Evolutionary conservation across 2,329 filamentous ascomycete species (phyloP).

Genomic region (Neonectria ditissima): DNA sequence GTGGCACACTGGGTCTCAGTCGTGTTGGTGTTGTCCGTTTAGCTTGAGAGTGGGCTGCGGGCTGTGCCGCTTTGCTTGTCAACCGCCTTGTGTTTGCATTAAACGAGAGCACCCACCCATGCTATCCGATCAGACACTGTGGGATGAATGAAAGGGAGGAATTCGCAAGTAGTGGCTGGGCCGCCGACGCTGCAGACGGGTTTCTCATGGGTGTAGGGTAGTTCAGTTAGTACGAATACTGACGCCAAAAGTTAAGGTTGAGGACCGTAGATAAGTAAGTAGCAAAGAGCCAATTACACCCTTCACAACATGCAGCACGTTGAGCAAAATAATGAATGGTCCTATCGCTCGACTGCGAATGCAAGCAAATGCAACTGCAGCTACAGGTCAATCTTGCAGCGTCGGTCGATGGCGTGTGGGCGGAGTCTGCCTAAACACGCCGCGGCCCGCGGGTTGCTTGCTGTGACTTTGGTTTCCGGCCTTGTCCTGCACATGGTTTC

Average conservation of each 20-base stretch:
- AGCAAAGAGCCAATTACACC: slow-evolving; percentile 18
- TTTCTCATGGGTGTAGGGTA: slow-evolving; percentile 35
- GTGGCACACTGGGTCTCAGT: slow-evolving; percentile 26
- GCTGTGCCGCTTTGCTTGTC: slow-evolving; percentile 36
- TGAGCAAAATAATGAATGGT: slow-evolving; percentile 6
- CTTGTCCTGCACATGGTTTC: slow-evolving; percentile 16
- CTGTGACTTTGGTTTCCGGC: slow-evolving; percentile 16
- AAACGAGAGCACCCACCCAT: slow-evolving; percentile 4
- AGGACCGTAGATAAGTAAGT: slow-evolving; percentile 22
- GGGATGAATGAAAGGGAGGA: slow-evolving; percentile 6
- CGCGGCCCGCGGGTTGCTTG: slow-evolving; percentile 4
- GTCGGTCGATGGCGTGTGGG: slow-evolving; percentile 2
- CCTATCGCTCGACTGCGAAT: not conserved
- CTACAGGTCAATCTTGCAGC: slow-evolving; percentile 19
- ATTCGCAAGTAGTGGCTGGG: slow-evolving; percentile 16
- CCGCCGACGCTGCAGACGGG: slow-evolving; percentile 12
- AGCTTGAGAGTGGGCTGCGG: slow-evolving; percentile 31
- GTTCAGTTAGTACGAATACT: not conserved
- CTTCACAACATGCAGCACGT: slow-evolving; percentile 25
- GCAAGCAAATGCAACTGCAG: slow-evolving; percentile 18
- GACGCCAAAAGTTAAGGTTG: slow-evolving; percentile 17
- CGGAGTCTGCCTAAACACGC: not conserved
- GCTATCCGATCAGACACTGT: slow-evolving; percentile 3
- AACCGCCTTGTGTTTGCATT: not conserved
- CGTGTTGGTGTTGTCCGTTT: slow-evolving; percentile 28